Conservation (phyloP, 805 yeast species). For the Zygotorulaspora chibaensis region DNA sequence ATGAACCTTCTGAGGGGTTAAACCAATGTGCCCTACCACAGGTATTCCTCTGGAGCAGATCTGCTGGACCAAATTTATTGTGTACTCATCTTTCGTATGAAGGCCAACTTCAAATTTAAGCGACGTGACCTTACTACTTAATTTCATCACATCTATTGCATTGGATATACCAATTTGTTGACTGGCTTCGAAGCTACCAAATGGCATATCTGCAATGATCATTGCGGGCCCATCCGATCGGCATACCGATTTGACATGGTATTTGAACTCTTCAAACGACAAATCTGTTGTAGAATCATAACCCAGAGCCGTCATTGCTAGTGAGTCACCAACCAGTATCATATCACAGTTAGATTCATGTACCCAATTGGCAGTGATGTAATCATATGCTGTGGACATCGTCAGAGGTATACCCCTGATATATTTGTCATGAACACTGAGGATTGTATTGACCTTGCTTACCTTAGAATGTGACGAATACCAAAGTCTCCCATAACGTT, state of each 20-base stretch:
- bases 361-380: conserved; percentile 67
- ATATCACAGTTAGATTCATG: conserved; percentile 63
- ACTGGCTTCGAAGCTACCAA: conserved; percentile 74
- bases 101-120: conserved; percentile 76
- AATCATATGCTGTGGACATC: conserved; percentile 85
- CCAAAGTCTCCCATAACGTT: background rate
- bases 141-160: conserved; percentile 45
- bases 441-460: conserved; percentile 25
- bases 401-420: conserved; percentile 39
- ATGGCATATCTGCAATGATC: conserved; percentile 81
- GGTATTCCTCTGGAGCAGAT: conserved; percentile 74
- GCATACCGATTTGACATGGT: conserved; percentile 69
- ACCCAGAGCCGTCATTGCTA: conserved; percentile 90
- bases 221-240: conserved; percentile 66
- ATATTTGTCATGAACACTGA: conserved; percentile 38
- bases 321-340: conserved; percentile 82
- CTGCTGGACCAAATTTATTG: conserved; percentile 48
- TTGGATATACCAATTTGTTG: conserved; percentile 64
- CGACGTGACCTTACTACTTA: conserved; percentile 27
- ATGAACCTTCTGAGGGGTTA: conserved; percentile 84
- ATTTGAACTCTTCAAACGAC: conserved; percentile 72
- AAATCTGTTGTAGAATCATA: conserved; percentile 71
- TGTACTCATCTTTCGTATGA: conserved; percentile 38
- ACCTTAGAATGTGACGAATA: conserved; percentile 10
- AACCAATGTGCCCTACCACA: conserved; percentile 85